Base-by-base conservation (phyloP, 805 yeast genomes). In the Yarrowia bubula region DNA sequence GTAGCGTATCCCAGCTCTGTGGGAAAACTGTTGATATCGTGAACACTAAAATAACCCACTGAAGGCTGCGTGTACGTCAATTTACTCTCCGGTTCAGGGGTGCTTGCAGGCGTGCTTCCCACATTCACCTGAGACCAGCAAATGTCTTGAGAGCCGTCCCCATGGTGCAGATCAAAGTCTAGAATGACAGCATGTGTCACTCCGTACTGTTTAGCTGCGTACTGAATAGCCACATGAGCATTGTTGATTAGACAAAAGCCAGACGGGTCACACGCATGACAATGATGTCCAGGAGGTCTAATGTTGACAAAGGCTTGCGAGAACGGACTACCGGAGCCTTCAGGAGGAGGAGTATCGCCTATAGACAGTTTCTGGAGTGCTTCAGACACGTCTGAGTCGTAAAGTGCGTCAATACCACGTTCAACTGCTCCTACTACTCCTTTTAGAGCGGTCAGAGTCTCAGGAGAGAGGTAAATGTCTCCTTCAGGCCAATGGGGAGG, bases 261-360 rank as follows among this genome's bases (percentile, higher is more conserved):
- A 28, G 92, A 86, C 0, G 96, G 96, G n/a, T 84, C 81, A 65
- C 88, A 85, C 0, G 91, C 87, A 70, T 89, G 95, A 28, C 91
- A 86, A 74, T 90, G 96, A 72, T 90, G 96, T 3, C 96, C 96
- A 0, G 96, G 95, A 1, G 95, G 95, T 58, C 95, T 78, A 46
- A 89, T 83, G 0, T 86, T 85, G 0, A 86, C 86, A 75, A 89
- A 89, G 1, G 87, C 86, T 22, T 43, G 43, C 9, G 42, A 22
- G 14, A 58, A 58, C 3, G 50, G 11, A 8, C 8, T 55, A 4
- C 28, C 31, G n/a, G 17, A 31, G 17, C 46, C 46, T 38, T 38
- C 47, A 10, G 46, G 61, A 11, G 43, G 43, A 3, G 42, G 42
- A 8, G 43, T 38, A 5, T 55, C 61, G 4, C 61, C 61, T 31